These are phyloP conservation scores for Nissolia schottii DNA, from an alignment of 306 rosid genomes.

Conservation along the genomic window DNA sequence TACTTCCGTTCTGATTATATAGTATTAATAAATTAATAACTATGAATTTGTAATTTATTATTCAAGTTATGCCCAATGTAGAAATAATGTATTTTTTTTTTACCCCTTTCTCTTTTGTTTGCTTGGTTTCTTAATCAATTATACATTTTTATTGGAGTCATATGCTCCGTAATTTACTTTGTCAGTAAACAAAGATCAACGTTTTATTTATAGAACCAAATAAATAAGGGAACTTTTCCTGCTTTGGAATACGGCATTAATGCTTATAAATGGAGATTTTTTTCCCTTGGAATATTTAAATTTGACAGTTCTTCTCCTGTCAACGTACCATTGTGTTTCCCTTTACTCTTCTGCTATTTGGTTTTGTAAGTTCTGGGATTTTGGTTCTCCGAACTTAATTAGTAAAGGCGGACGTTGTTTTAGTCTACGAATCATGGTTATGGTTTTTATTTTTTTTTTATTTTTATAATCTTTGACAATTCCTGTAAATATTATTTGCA, in stretches of 20 bases:
- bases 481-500: conserved; percentile 20
- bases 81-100: not conserved
- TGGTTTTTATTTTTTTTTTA: not conserved
- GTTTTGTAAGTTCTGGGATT: not conserved
- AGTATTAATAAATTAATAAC: not conserved
- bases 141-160: not conserved
- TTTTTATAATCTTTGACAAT: not conserved
- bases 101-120: not conserved
- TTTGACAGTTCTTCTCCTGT: not conserved
- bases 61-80: not conserved
- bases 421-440: conserved; percentile 7
- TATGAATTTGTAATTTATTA: not conserved
- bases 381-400: not conserved
- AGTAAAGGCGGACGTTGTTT: not conserved
- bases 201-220: not conserved
- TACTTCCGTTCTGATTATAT: not conserved
- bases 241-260: not conserved
- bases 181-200: not conserved
- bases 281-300: conserved; percentile 9
- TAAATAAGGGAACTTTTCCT: not conserved
- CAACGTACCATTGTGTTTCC: not conserved
- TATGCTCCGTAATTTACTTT: not conserved
- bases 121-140: not conserved
- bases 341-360: not conserved
- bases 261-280: conserved; percentile 6